Evolutionary conservation across 2,329 filamentous ascomycete species (phyloP).

Genomic region (Stagonosporopsis tanaceti): DNA sequence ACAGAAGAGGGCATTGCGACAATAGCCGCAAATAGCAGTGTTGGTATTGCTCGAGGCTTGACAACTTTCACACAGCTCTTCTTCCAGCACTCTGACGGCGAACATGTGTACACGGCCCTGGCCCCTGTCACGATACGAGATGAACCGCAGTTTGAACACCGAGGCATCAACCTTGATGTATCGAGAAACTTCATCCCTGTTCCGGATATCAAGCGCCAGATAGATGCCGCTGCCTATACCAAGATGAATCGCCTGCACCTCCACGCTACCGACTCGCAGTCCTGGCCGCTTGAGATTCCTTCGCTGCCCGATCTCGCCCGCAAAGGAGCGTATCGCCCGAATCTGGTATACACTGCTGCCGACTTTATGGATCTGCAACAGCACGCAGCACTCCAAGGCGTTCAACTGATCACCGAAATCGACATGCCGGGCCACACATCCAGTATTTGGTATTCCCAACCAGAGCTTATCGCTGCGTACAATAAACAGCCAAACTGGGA

Average conservation of each 20-base stretch:
- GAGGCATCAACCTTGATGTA: constrained; percentile 82
- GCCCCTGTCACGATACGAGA: constrained; percentile 79
- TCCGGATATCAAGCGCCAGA: constrained; percentile 73
- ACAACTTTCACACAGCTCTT: constrained; percentile 83
- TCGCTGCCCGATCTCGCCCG: constrained; percentile 73
- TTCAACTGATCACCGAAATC: constrained; percentile 78
- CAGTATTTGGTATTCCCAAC: constrained; percentile 70
- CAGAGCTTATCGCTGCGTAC: constrained; percentile 74
- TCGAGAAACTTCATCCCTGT: constrained; percentile 75
- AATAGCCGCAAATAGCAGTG: constrained; percentile 71
- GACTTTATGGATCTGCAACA: constrained; percentile 73
- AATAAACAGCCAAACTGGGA: constrained; percentile 63
- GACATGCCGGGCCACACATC: constrained; percentile 84
- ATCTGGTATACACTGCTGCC: constrained; percentile 70
- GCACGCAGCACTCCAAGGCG: constrained; percentile 73
- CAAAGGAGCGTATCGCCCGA: constrained; percentile 75
- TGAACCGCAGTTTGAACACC: constrained; percentile 75
- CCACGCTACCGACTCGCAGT: constrained; percentile 83
- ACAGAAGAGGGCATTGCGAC: constrained; percentile 65
- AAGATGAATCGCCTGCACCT: constrained; percentile 86
- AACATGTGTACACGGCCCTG: constrained; percentile 68
- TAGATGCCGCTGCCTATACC: constrained; percentile 79
- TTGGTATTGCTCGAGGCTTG: constrained; percentile 75
- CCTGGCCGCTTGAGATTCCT: constrained; percentile 84
- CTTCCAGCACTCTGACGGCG: constrained; percentile 70